These are phyloP conservation scores for Alternaria brassicae DNA, from an alignment of 2,329 filamentous ascomycete species.

Conservation along the genomic window DNA sequence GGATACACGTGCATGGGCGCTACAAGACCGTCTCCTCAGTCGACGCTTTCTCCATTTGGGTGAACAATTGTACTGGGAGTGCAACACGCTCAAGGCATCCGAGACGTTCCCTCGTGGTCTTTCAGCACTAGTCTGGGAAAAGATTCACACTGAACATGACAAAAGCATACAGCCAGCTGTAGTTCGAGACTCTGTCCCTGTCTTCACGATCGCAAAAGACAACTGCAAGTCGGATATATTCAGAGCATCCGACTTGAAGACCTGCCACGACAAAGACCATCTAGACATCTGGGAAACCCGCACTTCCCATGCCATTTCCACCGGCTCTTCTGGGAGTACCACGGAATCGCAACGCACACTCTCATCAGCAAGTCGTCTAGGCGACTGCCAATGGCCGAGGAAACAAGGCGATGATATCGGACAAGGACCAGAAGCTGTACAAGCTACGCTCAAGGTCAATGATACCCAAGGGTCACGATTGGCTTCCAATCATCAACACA, in stretches of 20 bases:
- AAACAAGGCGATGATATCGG: conserved; percentile 30
- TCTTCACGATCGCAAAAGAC: too few relatives aligned
- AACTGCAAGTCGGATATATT: too few relatives aligned
- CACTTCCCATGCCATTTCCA: neutral
- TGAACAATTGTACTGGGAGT: conserved; percentile 50
- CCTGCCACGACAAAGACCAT: neutral
- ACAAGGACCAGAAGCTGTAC: conserved; percentile 23
- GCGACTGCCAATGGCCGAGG: conserved; percentile 31
- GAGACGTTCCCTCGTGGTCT: conserved; percentile 47
- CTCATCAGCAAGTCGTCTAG: conserved; percentile 13
- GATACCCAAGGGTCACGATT: neutral
- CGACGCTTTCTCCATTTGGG: conserved; percentile 43
- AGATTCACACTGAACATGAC: conserved; percentile 36
- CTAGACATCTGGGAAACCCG: neutral
- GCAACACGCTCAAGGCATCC: conserved; percentile 47
- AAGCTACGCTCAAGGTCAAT: conserved; percentile 7
- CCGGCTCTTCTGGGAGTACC: neutral
- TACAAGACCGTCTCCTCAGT: conserved; percentile 48
- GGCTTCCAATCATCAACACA: neutral
- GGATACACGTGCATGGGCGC: conserved; percentile 48
- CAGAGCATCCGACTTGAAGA: too few relatives aligned
- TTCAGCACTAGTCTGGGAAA: conserved; percentile 47
- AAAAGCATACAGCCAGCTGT: neutral
- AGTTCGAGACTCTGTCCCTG: too few relatives aligned
- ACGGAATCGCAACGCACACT: neutral